Percentiles rank a stretch among this genome's conserved stretches.
Evolutionary conservation across 768 basidiomycete species (phyloP).

Genomic region (Podaxis sp.): DNA sequence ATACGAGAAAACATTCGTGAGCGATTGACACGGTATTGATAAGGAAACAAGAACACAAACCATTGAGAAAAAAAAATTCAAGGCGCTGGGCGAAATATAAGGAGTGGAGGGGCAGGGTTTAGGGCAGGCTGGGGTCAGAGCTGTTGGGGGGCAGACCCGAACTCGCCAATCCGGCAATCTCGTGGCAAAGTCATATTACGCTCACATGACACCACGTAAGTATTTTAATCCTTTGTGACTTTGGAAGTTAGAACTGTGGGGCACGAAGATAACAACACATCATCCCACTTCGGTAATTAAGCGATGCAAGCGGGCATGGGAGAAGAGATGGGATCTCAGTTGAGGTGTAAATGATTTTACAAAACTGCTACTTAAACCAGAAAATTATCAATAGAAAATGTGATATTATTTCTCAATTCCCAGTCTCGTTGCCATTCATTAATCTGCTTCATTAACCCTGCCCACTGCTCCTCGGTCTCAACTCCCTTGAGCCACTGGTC

Average conservation of each 20-base stretch:
- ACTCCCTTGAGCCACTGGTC: constrained; percentile 47
- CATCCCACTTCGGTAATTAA: neutral
- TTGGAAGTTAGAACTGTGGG: neutral
- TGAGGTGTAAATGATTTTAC: constrained; percentile 6
- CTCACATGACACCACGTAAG: neutral
- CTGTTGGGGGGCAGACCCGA: neutral
- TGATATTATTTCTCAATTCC: constrained; percentile 36
- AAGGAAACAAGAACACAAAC: constrained; percentile 26
- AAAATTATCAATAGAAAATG: constrained; percentile 12
- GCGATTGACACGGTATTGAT: constrained; percentile 4
- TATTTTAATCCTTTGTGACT: neutral
- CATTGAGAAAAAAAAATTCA: constrained; percentile 28
- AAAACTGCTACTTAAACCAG: neutral
- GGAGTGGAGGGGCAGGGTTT: constrained; percentile 21
- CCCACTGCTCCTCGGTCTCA: constrained; percentile 51
- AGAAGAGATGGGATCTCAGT: constrained; percentile 8
- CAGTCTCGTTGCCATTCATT: constrained; percentile 52
- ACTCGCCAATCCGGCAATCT: neutral
- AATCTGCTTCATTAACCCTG: constrained; percentile 43
- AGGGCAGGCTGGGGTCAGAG: constrained; percentile 27
- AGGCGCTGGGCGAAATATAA: constrained; percentile 26
- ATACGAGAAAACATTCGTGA: constrained; percentile 1
- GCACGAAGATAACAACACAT: neutral
- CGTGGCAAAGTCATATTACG: neutral
- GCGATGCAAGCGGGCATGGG: neutral